Percentiles rank a stretch among this genome's conserved stretches.
phyloP scores from a whole-genome alignment of 179 eudicot genomes.

The Sideroxylon spinosum region DNA sequence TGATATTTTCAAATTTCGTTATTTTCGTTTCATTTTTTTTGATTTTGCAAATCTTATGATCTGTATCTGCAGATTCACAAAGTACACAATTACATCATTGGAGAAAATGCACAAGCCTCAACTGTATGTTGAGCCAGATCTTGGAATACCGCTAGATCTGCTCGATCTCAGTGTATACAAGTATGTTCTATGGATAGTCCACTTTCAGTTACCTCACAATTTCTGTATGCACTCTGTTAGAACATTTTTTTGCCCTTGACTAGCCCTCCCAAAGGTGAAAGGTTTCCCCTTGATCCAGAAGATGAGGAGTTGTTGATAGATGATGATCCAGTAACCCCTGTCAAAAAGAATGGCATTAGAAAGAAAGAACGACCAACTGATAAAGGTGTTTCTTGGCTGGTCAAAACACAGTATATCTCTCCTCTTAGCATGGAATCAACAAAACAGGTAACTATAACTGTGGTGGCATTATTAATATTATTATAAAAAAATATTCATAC shows the following conservation, averaged over 20 bases:
- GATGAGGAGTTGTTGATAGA: constrained; percentile 83
- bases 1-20: not conserved
- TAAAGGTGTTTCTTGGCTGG: constrained; percentile 93
- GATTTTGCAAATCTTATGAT: constrained; percentile 1
- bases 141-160: constrained; percentile 95
- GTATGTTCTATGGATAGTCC: constrained; percentile 35
- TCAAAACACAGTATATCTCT: constrained; percentile 95
- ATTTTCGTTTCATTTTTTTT: not conserved
- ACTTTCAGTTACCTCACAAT: constrained; percentile 13
- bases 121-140: constrained; percentile 79
- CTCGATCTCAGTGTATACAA: constrained; percentile 96
- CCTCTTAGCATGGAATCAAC: constrained; percentile 84
- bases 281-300: constrained; percentile 66
- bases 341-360: constrained; percentile 76
- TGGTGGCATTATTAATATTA: too few relatives aligned
- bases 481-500: too few relatives aligned
- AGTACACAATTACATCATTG: constrained; percentile 73
- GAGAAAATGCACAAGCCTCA: constrained; percentile 96
- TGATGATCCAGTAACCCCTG: constrained; percentile 72
- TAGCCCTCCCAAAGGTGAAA: constrained; percentile 75
- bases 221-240: not conserved
- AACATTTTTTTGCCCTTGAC: constrained; percentile 9
- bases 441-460: constrained; percentile 52
- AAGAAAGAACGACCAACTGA: constrained; percentile 91
- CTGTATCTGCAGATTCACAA: constrained; percentile 58